Conservation (phyloP, 2,329 filamentous ascomycete species). For the Sclerotinia subarctica region DNA sequence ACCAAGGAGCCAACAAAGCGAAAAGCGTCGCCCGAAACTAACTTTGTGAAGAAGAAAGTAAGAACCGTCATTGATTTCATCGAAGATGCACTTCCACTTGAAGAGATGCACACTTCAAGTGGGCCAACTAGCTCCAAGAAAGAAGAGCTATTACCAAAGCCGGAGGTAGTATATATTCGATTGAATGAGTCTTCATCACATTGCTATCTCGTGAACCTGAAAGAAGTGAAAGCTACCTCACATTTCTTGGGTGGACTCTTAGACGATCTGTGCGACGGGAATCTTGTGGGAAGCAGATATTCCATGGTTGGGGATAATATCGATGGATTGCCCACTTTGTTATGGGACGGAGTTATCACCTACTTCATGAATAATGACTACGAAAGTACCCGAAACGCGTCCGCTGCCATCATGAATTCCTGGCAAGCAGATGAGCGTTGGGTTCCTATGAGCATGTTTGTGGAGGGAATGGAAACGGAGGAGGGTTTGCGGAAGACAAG, state of each 20-base stretch:
- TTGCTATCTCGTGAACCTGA: background rate
- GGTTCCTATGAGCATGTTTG: background rate
- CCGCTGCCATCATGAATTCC: background rate
- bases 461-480: no score
- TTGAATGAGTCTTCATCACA: background rate
- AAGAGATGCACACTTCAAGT: background rate
- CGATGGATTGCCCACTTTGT: background rate
- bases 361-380: background rate
- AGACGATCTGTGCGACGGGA: background rate
- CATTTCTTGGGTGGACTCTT: background rate
- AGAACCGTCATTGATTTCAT: background rate
- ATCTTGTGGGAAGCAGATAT: background rate
- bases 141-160: background rate
- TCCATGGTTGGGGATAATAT: background rate
- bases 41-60: background rate
- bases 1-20: background rate
- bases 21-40: background rate
- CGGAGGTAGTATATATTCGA: background rate
- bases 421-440: background rate
- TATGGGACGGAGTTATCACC: background rate
- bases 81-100: background rate
- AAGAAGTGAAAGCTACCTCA: background rate
- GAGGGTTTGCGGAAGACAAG: background rate
- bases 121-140: background rate
- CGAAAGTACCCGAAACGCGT: background rate